These are phyloP conservation scores for Rhamnella rubrinervis DNA, from an alignment of 331 rosid genomes.

Conservation along the genomic window DNA sequence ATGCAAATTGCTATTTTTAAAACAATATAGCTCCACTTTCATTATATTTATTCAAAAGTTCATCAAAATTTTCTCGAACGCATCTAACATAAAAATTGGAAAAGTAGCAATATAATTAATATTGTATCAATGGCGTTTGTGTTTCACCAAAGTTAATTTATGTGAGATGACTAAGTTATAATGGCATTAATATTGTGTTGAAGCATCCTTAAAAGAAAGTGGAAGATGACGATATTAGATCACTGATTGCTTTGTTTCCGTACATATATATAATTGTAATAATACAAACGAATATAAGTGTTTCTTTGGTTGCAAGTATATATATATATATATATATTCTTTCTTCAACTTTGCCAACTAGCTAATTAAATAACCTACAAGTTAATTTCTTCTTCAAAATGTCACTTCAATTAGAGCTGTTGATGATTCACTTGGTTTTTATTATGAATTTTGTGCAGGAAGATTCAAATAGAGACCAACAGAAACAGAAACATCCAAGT, in stretches of 20 bases:
- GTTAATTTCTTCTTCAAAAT: conserved; percentile 12
- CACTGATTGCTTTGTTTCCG: neutral
- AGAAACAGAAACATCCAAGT: conserved; percentile 17
- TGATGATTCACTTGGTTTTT: neutral
- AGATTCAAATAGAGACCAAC: conserved; percentile 26
- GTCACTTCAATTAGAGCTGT: neutral
- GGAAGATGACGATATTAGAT: neutral
- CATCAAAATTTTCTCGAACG: neutral
- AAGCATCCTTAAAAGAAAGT: neutral
- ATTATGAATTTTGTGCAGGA: conserved; percentile 23
- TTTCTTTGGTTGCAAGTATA: neutral
- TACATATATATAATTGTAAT: neutral
- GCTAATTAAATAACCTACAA: neutral
- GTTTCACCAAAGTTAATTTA: too few species aligned
- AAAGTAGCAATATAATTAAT: neutral
- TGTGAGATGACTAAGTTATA: neutral
- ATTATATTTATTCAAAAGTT: neutral
- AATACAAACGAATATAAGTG: neutral
- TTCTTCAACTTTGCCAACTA: conserved; percentile 8
- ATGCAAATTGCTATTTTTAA: too few species aligned
- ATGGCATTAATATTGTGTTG: neutral
- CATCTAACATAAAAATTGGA: neutral
- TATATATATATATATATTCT: conserved; percentile 1
- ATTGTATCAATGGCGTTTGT: too few species aligned
- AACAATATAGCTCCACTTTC: neutral